Evolutionary conservation across 495 filamentous ascomycete genomes (phyloP).

Genomic region (Penicillium ochrochloron): DNA sequence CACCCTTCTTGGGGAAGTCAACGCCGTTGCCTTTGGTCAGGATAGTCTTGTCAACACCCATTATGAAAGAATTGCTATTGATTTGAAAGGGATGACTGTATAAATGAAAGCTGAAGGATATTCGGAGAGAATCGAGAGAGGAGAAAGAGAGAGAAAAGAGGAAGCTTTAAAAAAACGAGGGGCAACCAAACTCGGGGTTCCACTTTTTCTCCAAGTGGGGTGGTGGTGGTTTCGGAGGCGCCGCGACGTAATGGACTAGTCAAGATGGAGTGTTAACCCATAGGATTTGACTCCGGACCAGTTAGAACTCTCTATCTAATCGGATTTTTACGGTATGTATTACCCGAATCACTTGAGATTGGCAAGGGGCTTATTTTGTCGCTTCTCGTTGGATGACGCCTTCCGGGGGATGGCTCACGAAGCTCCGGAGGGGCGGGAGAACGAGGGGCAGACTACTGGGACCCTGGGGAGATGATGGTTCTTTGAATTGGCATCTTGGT

Average conservation of each 20-base stretch:
- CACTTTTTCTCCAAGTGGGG: slow-evolving; percentile 25
- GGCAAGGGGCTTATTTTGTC: not conserved
- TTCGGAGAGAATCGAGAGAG: not conserved
- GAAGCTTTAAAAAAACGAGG: slow-evolving; percentile 20
- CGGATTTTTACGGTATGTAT: not conserved
- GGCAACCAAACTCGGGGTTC: slow-evolving; percentile 10
- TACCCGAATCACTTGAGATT: not conserved
- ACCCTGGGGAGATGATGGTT: not conserved
- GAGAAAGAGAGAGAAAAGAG: slow-evolving; percentile 6
- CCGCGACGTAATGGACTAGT: slow-evolving; percentile 24
- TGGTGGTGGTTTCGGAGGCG: slow-evolving; percentile 6
- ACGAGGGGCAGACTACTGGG: not conserved
- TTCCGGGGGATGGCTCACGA: slow-evolving; percentile 1
- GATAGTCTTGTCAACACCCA: slow-evolving; percentile 58
- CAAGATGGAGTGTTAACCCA: not conserved
- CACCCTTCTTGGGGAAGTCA: slow-evolving; percentile 61
- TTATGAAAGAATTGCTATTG: slow-evolving; percentile 38
- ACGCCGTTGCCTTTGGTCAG: slow-evolving; percentile 56
- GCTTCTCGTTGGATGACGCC: slow-evolving; percentile 3
- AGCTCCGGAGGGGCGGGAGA: not conserved
- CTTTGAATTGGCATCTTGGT: not conserved
- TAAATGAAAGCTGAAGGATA: not conserved
- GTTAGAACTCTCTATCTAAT: not conserved
- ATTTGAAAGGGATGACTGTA: slow-evolving; percentile 7
- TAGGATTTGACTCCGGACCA: not conserved